Evolutionary conservation across 345 rosid genomes (phyloP).

Genomic region (Kandelia obovata): DNA sequence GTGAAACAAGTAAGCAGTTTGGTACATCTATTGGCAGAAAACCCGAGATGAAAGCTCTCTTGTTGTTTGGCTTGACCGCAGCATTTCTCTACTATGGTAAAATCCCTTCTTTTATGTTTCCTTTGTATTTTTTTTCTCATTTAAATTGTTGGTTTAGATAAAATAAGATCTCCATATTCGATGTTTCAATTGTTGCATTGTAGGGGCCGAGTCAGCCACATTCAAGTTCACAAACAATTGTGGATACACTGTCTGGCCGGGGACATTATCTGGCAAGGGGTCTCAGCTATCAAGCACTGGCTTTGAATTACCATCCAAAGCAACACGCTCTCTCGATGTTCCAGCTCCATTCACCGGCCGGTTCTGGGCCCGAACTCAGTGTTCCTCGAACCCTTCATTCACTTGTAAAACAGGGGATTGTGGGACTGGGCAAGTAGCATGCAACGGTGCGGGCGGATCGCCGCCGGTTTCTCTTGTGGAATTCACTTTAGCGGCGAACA

Average conservation of each 20-base stretch:
- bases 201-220: slow-evolving; percentile 14
- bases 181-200: not conserved
- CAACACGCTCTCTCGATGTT: slow-evolving; percentile 13
- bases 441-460: slow-evolving; percentile 29
- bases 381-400: slow-evolving; percentile 33
- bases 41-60: too few species aligned
- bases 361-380: slow-evolving; percentile 50
- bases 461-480: slow-evolving; percentile 47
- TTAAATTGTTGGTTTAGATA: too few species aligned
- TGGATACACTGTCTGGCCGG: slow-evolving; percentile 50
- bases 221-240: slow-evolving; percentile 51
- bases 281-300: slow-evolving; percentile 40
- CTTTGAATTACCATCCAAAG: slow-evolving; percentile 39
- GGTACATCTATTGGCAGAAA: too few species aligned
- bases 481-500: slow-evolving; percentile 19
- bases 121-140: too few species aligned
- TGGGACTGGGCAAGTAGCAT: slow-evolving; percentile 37
- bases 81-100: too few species aligned
- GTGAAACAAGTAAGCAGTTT: too few species aligned
- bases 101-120: too few species aligned
- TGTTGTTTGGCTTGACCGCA: too few species aligned
- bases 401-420: slow-evolving; percentile 48
- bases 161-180: not conserved
- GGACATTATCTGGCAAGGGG: slow-evolving; percentile 13
- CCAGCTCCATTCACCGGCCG: slow-evolving; percentile 42